Conservation (phyloP, 805 yeast species). For the Lipomyces orientalis region DNA sequence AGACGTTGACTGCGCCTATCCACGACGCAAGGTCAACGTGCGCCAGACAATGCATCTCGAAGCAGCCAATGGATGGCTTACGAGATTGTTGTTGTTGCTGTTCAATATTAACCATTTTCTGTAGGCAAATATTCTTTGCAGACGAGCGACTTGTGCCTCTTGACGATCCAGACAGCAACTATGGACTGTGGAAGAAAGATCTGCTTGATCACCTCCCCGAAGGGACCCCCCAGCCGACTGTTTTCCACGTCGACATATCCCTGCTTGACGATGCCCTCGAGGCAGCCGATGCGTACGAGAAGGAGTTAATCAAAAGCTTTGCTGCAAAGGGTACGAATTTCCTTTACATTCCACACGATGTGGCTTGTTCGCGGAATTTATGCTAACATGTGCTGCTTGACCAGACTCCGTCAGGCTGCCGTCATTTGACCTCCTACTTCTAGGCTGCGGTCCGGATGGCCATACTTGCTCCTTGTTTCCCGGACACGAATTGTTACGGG, state of each 20-base stretch:
- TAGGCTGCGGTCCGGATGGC: constrained; percentile 99
- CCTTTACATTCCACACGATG: neutral
- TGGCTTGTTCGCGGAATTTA: neutral
- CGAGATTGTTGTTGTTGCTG: neutral
- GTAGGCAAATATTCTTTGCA: constrained; percentile 83
- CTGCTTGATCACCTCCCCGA: constrained; percentile 72
- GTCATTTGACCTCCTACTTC: constrained; percentile 84
- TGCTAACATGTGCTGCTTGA: neutral
- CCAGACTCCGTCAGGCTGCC: constrained; percentile 91
- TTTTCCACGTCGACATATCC: constrained; percentile 81
- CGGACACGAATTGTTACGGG: constrained; percentile 84
- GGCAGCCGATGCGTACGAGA: constrained; percentile 93
- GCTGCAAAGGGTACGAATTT: constrained; percentile 68
- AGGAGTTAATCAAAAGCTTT: constrained; percentile 81
- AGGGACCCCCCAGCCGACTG: constrained; percentile 62
- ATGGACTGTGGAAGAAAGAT: constrained; percentile 84
- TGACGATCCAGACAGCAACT: constrained; percentile 80
- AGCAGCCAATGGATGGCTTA: neutral
- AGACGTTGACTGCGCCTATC: neutral
- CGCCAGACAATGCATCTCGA: neutral
- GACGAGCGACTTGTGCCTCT: constrained; percentile 95
- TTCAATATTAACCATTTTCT: neutral
- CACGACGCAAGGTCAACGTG: neutral
- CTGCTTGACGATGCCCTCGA: constrained; percentile 77
- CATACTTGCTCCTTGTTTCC: constrained; percentile 98